Evolutionary conservation across 352 stramenopile species (phyloP), one percentile per base, ranked within the genome.

Genomic region (Phytophthora meadii): DNA sequence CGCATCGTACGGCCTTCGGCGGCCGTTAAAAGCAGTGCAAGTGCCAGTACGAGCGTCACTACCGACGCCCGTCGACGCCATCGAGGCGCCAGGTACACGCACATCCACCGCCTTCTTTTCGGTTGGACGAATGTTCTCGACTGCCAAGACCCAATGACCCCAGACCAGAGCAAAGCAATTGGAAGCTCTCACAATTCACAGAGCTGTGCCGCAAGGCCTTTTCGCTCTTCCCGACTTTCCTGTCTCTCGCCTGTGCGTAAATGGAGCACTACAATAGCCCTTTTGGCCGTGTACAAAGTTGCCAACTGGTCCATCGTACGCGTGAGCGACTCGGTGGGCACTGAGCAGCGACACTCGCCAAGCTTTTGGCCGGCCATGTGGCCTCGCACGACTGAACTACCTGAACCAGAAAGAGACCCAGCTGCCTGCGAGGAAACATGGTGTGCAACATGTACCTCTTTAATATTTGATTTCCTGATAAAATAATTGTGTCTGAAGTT

Each of bases 61-160:
- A 60, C 5, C 24, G 42, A 24, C 24, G 48, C 49, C 14, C 54
- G 64, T 56, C 68, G 41, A 37, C 68, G 56, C 68, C 68, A 73
- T 67, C 68, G 65, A 24, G 68, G 58, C 32, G 64, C 64, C 48
- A 76, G 46, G 44, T 76, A 62, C 49, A 64, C 58, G 50, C 52
- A 69, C 68, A 76, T 76, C n/a, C 49, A 44, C 50, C 25, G 47
- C 52, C 34, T 61, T 32, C 14, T 51, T 19, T 34, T 68, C 39
- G 17, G 39, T 40, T 17, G 28, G 48, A 64, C 11, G 54, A 55
- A 61, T 24, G 42, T 71, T 71, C 54, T 68, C 54, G 55, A 68
- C 52, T 68, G 50, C 27, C 67, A 68, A 70, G 53, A 70, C 53
- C 30, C 36, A 45, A 22, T 39, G 49, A 34, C 37, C 19, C 3